These are phyloP conservation scores for Sporothrix pseudoabietina DNA, from an alignment of 2,329 filamentous ascomycete species.

Conservation along the genomic window DNA sequence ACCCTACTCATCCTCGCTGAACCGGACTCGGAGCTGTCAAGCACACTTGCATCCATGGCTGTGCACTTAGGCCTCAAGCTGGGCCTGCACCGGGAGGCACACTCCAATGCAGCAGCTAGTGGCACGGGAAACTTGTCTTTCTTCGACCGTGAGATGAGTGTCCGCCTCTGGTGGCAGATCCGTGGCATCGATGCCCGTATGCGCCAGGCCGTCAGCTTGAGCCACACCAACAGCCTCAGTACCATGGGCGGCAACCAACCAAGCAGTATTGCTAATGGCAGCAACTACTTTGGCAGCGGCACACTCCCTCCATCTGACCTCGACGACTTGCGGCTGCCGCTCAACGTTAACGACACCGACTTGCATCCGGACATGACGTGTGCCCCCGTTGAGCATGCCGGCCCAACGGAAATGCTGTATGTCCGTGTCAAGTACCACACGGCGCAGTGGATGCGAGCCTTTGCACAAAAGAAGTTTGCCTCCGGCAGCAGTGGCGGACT, in stretches of 20 bases:
- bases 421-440: slow-evolving; percentile 41
- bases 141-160: slow-evolving; percentile 57
- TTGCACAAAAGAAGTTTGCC: slow-evolving; percentile 17
- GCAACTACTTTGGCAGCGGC: slow-evolving; percentile 27
- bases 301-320: slow-evolving; percentile 44
- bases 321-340: slow-evolving; percentile 53
- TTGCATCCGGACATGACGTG: slow-evolving; percentile 53
- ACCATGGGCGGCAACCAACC: neutral
- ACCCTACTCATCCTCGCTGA: slow-evolving; percentile 40
- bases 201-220: slow-evolving; percentile 23
- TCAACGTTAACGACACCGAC: slow-evolving; percentile 60
- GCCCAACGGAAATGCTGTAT: slow-evolving; percentile 61
- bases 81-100: slow-evolving; percentile 45
- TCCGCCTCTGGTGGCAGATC: slow-evolving; percentile 59
- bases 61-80: slow-evolving; percentile 40
- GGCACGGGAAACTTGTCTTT: slow-evolving; percentile 52
- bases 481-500: neutral
- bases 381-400: slow-evolving; percentile 50
- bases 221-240: slow-evolving; percentile 13
- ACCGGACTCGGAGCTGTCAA: slow-evolving; percentile 39
- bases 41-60: slow-evolving; percentile 36
- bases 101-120: slow-evolving; percentile 7
- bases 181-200: slow-evolving; percentile 53
- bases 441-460: slow-evolving; percentile 37
- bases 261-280: slow-evolving; percentile 44